Evolutionary conservation across 2,329 filamentous ascomycete species (phyloP), one percentile per base, ranked within the genome.

Genomic region (Verticillium klebahnii): DNA sequence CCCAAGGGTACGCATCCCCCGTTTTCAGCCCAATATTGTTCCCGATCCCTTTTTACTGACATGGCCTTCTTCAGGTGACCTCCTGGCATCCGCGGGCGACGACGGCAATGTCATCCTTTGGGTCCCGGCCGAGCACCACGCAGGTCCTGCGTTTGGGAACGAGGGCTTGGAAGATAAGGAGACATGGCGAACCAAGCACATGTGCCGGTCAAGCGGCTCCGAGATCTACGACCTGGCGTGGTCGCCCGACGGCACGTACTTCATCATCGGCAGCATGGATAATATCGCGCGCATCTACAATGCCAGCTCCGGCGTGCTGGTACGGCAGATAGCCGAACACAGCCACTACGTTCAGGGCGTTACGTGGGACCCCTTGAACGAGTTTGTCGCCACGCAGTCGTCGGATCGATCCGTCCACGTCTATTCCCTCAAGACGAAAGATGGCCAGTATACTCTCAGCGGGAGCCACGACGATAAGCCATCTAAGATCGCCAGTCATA

Each of bases 211-310:
- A 56, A 92, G 91, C 65, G 94, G 93, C 39, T 92, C 93, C 12
- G 95, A 99, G 75, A 98, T 99, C 68, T 99, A 99, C 77, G 95
- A 99, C 75, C 80, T 99, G 62, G 95, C 95, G 58, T 99, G 95
- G 96, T 98, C 95, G 57, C 96, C 96, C n/a, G 95, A 99, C 75
- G 93, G 91, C 45, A 82, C 89, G 45, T 95, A 96, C 78, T 97
- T 99, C 80, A 97, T 99, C 69, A 97, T 96, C 29, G 95, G 95
- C 45, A 98, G 95, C 78, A 98, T 99, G 93, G 95, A 99, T 79
- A 99, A 99, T 74, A 89, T 98, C 73, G 93, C 95, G 62, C 87
- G 94, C 63, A 98, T 99, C 69, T 98, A 97, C 81, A 97, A 96
- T 76, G 91, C 93, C 61, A 89, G 91, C 66, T 95, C 91, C 70